Conservation (phyloP, 2,329 filamentous ascomycete species). For the Fusarium circinatum region DNA sequence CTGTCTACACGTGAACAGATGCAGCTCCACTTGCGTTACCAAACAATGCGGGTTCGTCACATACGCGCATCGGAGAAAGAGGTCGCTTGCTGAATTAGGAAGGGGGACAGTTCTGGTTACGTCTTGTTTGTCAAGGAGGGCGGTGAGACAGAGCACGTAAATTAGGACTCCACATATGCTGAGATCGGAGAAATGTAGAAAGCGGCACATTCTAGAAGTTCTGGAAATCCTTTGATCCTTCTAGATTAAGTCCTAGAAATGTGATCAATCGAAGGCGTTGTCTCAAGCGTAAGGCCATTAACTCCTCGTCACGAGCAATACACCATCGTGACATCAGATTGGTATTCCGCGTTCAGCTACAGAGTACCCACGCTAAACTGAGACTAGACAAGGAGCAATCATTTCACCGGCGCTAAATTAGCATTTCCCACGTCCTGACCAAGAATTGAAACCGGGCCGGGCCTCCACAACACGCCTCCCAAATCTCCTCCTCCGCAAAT, state of each 20-base stretch:
- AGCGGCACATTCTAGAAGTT: conserved; percentile 10
- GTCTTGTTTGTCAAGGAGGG: neutral
- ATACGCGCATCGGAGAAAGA: neutral
- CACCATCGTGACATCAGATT: conserved; percentile 1
- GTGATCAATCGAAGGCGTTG: neutral
- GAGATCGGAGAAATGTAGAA: neutral
- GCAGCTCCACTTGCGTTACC: neutral
- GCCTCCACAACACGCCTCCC: neutral
- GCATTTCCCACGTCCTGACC: neutral
- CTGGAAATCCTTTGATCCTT: neutral
- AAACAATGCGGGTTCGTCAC: neutral
- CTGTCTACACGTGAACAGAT: neutral
- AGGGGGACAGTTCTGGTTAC: neutral
- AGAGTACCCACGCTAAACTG: neutral
- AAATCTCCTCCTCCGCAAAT: neutral
- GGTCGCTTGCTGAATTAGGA: neutral
- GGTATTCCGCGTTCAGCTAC: neutral
- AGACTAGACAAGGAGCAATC: neutral
- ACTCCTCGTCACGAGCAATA: neutral
- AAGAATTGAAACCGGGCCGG: conserved; percentile 10
- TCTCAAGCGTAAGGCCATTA: neutral
- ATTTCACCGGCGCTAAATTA: conserved; percentile 1
- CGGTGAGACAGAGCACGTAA: neutral
- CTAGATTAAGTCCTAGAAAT: neutral
- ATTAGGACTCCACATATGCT: too few relatives aligned